Conservation (phyloP, 768 basidiomycete genomes). For the Kwoniella sp. region DNA sequence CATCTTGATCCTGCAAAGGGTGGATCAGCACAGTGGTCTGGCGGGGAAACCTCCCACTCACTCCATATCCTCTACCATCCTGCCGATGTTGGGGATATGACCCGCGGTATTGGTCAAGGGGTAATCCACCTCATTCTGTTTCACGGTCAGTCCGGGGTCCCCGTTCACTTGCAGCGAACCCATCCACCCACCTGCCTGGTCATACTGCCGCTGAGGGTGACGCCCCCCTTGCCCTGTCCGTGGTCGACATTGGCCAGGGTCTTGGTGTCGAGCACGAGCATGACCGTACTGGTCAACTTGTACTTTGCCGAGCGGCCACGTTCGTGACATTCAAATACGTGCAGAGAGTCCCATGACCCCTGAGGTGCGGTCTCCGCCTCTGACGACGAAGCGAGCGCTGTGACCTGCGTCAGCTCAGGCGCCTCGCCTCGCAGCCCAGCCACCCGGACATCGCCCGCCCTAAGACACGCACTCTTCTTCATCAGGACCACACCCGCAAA, state of each 20-base stretch:
- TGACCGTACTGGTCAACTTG: constrained; percentile 93
- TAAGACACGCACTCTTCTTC: constrained; percentile 82
- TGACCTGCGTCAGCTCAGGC: not conserved
- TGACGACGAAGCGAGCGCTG: constrained; percentile 15
- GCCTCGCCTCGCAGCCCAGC: not conserved
- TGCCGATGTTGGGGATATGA: constrained; percentile 90
- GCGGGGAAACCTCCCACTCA: constrained; percentile 16
- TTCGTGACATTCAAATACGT: constrained; percentile 93
- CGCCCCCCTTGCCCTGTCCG: constrained; percentile 59
- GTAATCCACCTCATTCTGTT: constrained; percentile 66
- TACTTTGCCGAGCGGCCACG: constrained; percentile 89
- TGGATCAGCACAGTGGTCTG: not conserved
- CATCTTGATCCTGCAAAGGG: constrained; percentile 69
- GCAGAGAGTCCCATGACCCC: constrained; percentile 96
- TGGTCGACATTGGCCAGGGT: constrained; percentile 49
- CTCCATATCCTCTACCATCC: constrained; percentile 98
- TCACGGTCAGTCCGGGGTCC: not conserved
- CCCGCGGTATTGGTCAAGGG: constrained; percentile 72
- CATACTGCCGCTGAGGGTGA: constrained; percentile 90
- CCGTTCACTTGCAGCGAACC: not conserved
- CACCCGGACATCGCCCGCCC: not conserved
- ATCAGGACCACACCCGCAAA: constrained; percentile 95
- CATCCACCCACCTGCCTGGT: constrained; percentile 73
- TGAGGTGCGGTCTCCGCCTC: constrained; percentile 48
- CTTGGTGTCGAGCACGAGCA: constrained; percentile 77